These are phyloP conservation scores for Bipolaris oryzae DNA, from an alignment of 2,329 filamentous ascomycete species.

Conservation along the genomic window DNA sequence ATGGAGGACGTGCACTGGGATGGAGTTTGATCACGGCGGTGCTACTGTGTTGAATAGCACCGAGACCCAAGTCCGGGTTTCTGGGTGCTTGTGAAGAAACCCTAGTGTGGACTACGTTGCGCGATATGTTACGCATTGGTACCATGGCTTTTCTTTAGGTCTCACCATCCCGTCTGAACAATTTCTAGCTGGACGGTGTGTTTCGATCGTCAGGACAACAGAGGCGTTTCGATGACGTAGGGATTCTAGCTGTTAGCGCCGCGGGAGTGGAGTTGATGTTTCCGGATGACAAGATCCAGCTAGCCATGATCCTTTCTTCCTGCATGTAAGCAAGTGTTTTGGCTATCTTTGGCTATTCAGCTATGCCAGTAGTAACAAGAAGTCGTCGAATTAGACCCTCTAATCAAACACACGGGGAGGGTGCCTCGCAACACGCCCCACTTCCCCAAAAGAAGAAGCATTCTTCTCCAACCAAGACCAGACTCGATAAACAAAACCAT, in stretches of 20 bases:
- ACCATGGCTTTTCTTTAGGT: background rate
- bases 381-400: background rate
- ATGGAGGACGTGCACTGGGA: too few relatives aligned
- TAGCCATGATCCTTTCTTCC: background rate
- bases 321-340: background rate
- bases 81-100: too few relatives aligned
- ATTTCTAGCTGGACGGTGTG: background rate
- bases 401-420: background rate
- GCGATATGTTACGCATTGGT: background rate
- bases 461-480: conserved; percentile 5
- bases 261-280: background rate
- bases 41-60: too few relatives aligned
- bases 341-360: background rate
- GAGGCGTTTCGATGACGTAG: conserved; percentile 2
- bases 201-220: background rate
- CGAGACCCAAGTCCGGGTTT: too few relatives aligned
- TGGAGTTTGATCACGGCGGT: too few relatives aligned
- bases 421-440: background rate
- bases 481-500: conserved; percentile 17
- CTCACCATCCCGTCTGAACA: background rate
- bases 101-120: background rate
- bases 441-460: conserved; percentile 1
- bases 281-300: background rate
- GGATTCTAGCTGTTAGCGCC: background rate
- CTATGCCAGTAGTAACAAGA: conserved; percentile 4